Evolutionary conservation across 163 green algal species (phyloP), one percentile per base, ranked within the genome.

Genomic region (Chlorella variabilis): DNA sequence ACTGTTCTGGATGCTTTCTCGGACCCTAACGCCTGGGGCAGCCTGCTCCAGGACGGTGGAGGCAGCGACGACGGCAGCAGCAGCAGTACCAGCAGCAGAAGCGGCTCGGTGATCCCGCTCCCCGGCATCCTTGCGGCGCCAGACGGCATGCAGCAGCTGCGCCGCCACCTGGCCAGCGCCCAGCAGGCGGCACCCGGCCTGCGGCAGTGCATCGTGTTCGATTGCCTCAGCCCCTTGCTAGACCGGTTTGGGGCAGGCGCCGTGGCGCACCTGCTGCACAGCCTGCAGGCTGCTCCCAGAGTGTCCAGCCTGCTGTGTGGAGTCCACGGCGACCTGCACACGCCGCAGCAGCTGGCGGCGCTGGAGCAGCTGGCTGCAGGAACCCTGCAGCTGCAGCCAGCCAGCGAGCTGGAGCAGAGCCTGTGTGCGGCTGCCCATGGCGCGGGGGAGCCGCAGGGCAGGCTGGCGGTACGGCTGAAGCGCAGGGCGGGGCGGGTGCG

Each of bases 321-420:
- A 20, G 25, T 85, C 54, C 81, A 85, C 25, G 56, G 70, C 20
- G 85, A 89, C 67, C 61, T 90, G 17, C 81, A 89, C 56, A 23
- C 59, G 5, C 39, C 78, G 0, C 63, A 85, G 25, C 41, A 68
- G 2, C 29, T 89, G 27, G 71, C 71, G 21, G 81, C 54, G 0
- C 18, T 81, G 17, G 59, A 81, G 59, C 59, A 71, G 75, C 75
- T 81, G 59, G 75, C 75, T 20, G 56, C 73, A 18, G 62, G 61
- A 41, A 73, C 34, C 3, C 61, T 89, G 34, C 58, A 85, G 51
- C 73, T 88, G 18, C 20, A 65, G 51, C 59, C 63, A 3, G 42
- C 83, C 13, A 36, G 29, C 7, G 38, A 68, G 20, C 69, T 89
- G 27, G 82, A 89, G 78, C 59, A 59, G 25, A 29, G 59, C 42